These are phyloP conservation scores for Secale cereale DNA, from an alignment of 176 grass and related monocot genomes.

Conservation along the genomic window DNA sequence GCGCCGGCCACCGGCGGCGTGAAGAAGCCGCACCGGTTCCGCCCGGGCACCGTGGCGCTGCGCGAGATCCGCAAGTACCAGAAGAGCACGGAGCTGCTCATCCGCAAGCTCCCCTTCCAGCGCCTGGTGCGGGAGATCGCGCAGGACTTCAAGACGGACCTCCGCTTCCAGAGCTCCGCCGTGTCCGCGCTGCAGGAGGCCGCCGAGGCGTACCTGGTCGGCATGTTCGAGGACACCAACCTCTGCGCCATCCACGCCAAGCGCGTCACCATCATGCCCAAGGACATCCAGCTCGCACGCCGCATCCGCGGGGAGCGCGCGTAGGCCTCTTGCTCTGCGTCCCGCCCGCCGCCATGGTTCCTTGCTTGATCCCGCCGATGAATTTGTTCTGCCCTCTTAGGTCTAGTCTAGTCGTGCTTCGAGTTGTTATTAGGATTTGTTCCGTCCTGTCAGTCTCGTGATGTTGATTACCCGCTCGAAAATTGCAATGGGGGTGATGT, in stretches of 20 bases:
- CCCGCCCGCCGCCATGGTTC: neutral
- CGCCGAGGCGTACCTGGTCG: constrained; percentile 82
- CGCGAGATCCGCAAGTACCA: too few relatives aligned
- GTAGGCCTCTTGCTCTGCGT: neutral
- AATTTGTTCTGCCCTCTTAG: neutral
- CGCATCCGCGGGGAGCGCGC: constrained; percentile 54
- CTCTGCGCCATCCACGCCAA: constrained; percentile 71
- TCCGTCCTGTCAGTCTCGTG: neutral
- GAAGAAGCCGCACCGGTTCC: constrained; percentile 83
- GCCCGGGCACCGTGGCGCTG: constrained; percentile 60
- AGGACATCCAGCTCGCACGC: constrained; percentile 66
- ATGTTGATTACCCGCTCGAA: neutral
- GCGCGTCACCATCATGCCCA: constrained; percentile 66
- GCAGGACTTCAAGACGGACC: constrained; percentile 89
- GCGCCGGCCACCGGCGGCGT: constrained; percentile 72
- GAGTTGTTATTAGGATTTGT: neutral
- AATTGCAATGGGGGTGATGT: neutral
- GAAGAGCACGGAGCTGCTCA: too few relatives aligned
- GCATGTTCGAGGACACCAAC: constrained; percentile 68
- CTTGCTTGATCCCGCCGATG: neutral
- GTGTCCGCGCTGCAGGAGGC: constrained; percentile 77
- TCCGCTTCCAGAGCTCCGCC: constrained; percentile 75
- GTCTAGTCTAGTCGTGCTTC: neutral
- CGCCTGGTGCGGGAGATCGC: constrained; percentile 80
- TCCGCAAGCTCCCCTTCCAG: constrained; percentile 86